Conservation (phyloP, 768 basidiomycete species). For the Inosperma sp. region DNA sequence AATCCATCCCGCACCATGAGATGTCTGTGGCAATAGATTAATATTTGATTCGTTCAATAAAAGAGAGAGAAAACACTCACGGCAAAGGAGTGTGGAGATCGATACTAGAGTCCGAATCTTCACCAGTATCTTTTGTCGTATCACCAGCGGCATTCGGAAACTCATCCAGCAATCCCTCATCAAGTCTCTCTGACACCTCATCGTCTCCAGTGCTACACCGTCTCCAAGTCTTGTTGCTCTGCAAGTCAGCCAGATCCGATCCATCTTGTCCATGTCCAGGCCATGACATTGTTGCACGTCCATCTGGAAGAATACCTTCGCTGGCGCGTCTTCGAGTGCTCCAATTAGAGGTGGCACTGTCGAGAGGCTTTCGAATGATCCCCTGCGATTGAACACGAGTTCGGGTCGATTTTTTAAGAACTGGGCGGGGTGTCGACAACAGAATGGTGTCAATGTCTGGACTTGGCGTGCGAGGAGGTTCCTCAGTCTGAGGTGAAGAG, state of each 20-base stretch:
- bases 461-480: constrained; percentile 14
- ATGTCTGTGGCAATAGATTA: constrained; percentile 35
- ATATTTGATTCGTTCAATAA: constrained; percentile 6
- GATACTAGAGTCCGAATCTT: constrained; percentile 62
- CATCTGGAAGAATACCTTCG: constrained; percentile 15
- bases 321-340: background rate
- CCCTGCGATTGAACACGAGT: constrained; percentile 1
- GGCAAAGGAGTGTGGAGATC: constrained; percentile 67
- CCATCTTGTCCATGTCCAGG: background rate
- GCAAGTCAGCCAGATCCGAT: background rate
- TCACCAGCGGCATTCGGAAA: no score
- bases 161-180: constrained; percentile 17
- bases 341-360: constrained; percentile 3
- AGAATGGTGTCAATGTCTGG: constrained; percentile 26
- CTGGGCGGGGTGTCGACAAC: constrained; percentile 18
- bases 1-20: constrained; percentile 65
- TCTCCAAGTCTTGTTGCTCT: constrained; percentile 5
- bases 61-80: constrained; percentile 38
- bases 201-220: constrained; percentile 11
- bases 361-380: background rate
- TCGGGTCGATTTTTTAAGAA: constrained; percentile 1
- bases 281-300: background rate
- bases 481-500: background rate
- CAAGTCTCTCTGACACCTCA: constrained; percentile 8
- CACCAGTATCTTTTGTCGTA: constrained; percentile 20